Base-by-base conservation (phyloP, 768 basidiomycete species). In the Multifurca ochricompacta region DNA sequence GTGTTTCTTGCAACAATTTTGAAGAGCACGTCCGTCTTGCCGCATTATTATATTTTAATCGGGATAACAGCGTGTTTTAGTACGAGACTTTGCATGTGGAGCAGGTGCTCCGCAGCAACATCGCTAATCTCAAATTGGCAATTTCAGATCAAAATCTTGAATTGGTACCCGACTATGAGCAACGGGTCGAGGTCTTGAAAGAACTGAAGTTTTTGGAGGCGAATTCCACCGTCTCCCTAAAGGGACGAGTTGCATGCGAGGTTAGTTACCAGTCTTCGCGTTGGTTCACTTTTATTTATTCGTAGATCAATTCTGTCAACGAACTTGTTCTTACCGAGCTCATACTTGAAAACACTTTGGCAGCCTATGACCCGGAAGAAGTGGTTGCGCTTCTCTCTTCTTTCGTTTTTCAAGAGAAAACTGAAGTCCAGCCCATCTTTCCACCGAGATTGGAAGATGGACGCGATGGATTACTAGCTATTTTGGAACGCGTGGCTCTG, bases 321-420 rank as follows among this genome's bases (percentile, higher is more conserved):
- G 96, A 98, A 64, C 87, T 99, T 23, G 81, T 99, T 44, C 74
- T 98, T 43, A 99, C 96, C 0, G 96, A 99, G 65, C 80, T 99
- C 47, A 95, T 99, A 51, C 77, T 98, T 48, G 96, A 99, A 65
- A 99, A 99, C 65, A 87, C 89, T 0, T 74, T 98, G 27, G 91
- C 91, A 6, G 73, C 74, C 13, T 98, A 90, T 66, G 92, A 92
- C 42, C 91, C 96, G 0, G 91, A 92, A 68, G 96, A 98, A 70
- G 91, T 95, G 47, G 96, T 95, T 36, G 94, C 96, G 2, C 77
- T 99, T 25, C 77, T 99, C 5, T 97, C 95, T 3, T 89, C 89
- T 65, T 98, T 99, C 66, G 87, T 99, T 37, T 99, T 99, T 69
- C 96, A 98, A 68, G 96, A 99, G 67, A 98, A 96, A 72, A 92